phyloP scores from a whole-genome alignment of 1,284 basidiomycete species.

The Ceratobasidium papillatum region DNA sequence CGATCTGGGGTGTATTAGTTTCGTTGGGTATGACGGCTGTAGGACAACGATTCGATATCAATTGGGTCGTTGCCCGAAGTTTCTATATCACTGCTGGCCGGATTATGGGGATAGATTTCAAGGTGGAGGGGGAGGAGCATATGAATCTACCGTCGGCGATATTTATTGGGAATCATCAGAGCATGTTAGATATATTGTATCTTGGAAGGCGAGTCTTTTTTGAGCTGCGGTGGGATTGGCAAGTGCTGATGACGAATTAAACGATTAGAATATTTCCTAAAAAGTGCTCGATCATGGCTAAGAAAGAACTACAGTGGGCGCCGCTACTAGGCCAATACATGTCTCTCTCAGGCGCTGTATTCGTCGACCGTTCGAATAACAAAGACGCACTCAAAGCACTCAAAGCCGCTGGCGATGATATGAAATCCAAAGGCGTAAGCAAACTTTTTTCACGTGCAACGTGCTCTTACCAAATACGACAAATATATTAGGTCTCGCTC shows the following conservation, averaged over 20 bases:
- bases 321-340: conserved; percentile 94
- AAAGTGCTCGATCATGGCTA: conserved; percentile 89
- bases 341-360: conserved; percentile 90
- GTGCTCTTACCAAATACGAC: not conserved
- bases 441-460: conserved; percentile 31
- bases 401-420: conserved; percentile 77
- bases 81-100: conserved; percentile 81
- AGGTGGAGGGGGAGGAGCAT: conserved; percentile 88
- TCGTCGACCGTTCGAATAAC: conserved; percentile 89
- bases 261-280: conserved; percentile 79
- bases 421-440: conserved; percentile 70
- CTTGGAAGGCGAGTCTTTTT: conserved; percentile 72
- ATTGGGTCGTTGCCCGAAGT: conserved; percentile 83
- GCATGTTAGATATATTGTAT: conserved; percentile 86
- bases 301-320: conserved; percentile 87
- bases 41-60: conserved; percentile 84
- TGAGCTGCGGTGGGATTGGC: not conserved
- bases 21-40: conserved; percentile 74
- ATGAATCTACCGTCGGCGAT: conserved; percentile 73
- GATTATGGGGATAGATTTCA: conserved; percentile 73
- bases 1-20: conserved; percentile 77
- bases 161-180: conserved; percentile 93
- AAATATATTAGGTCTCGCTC: conserved; percentile 68
- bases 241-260: conserved; percentile 22
- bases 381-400: conserved; percentile 79